Conservation (phyloP, 148 eudicot species). For the Fallopia convolvulus region DNA sequence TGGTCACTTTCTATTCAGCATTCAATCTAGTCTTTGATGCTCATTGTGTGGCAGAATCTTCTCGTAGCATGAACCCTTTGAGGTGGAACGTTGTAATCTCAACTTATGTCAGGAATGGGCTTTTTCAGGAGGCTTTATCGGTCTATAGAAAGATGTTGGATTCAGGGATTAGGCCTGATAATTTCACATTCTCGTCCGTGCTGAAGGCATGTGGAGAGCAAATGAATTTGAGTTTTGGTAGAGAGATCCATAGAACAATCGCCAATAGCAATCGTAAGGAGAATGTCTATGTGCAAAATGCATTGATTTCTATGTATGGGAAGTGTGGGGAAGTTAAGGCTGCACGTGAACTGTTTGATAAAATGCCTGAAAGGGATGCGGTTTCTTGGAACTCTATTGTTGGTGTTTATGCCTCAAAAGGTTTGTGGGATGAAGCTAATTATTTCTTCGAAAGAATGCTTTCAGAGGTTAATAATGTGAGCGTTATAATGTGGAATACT, state of each 20-base stretch:
- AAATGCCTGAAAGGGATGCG: conserved; percentile 41
- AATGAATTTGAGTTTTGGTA: conserved; percentile 44
- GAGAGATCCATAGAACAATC: conserved; percentile 44
- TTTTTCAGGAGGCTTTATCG: conserved; percentile 36
- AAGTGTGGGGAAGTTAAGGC: conserved; percentile 63
- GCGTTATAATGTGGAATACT: conserved; percentile 67
- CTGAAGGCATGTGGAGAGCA: conserved; percentile 76
- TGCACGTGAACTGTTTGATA: conserved; percentile 52
- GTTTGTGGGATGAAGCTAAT: conserved; percentile 58
- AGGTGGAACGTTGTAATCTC: conserved; percentile 81
- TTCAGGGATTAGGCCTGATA: conserved; percentile 53
- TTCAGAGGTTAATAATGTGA: conserved; percentile 30
- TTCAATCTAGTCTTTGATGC: conserved; percentile 48
- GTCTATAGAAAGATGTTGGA: conserved; percentile 49
- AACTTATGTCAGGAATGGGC: conserved; percentile 46
- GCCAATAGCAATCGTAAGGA: conserved; percentile 22
- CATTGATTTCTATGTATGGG: conserved; percentile 71
- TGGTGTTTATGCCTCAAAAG: conserved; percentile 52
- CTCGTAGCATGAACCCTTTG: conserved; percentile 42
- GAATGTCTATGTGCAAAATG: conserved; percentile 58
- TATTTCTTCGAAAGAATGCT: conserved; percentile 48
- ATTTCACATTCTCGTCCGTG: conserved; percentile 66
- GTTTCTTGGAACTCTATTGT: conserved; percentile 87
- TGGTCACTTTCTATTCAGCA: conserved; percentile 50
- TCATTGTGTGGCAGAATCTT: conserved; percentile 34